These are phyloP conservation scores for Ramalina peruviana DNA, from an alignment of 495 filamentous ascomycete genomes.

Conservation along the genomic window DNA sequence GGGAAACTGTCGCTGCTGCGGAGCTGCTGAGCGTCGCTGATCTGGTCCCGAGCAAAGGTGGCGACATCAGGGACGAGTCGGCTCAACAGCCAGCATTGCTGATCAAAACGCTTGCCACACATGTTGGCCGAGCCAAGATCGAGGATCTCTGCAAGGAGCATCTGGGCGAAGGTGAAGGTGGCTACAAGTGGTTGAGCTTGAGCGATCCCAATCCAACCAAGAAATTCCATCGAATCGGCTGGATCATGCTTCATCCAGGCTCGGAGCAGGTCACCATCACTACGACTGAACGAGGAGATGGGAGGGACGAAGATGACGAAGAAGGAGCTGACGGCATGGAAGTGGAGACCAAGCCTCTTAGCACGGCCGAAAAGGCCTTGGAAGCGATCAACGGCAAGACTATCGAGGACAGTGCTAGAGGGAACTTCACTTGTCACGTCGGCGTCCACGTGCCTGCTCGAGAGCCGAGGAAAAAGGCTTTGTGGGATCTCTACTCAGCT, in stretches of 20 bases:
- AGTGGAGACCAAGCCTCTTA: slow-evolving; percentile 22
- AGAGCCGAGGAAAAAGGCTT: slow-evolving; percentile 82
- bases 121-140: slow-evolving; percentile 85
- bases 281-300: slow-evolving; percentile 34
- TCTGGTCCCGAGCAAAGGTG: slow-evolving; percentile 62
- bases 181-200: slow-evolving; percentile 81
- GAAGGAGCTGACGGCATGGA: slow-evolving; percentile 40
- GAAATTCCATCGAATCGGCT: slow-evolving; percentile 94
- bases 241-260: slow-evolving; percentile 85
- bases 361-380: slow-evolving; percentile 68
- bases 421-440: slow-evolving; percentile 94
- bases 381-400: slow-evolving; percentile 92
- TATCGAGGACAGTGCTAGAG: slow-evolving; percentile 80
- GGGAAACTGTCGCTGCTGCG: slow-evolving; percentile 74
- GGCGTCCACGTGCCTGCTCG: slow-evolving; percentile 83
- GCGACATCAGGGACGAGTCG: slow-evolving; percentile 71
- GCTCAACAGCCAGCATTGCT: slow-evolving; percentile 77
- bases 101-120: slow-evolving; percentile 96
- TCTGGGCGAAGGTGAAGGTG: slow-evolving; percentile 70
- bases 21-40: slow-evolving; percentile 89
- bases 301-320: slow-evolving; percentile 48
- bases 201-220: slow-evolving; percentile 95
- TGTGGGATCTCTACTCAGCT: slow-evolving; percentile 91
- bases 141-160: slow-evolving; percentile 88
- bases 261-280: slow-evolving; percentile 44